Percentiles rank a stretch among this genome's conserved stretches.
Evolutionary conservation across 305 asterid species (phyloP).

Genomic region (Fraxinus sp.): DNA sequence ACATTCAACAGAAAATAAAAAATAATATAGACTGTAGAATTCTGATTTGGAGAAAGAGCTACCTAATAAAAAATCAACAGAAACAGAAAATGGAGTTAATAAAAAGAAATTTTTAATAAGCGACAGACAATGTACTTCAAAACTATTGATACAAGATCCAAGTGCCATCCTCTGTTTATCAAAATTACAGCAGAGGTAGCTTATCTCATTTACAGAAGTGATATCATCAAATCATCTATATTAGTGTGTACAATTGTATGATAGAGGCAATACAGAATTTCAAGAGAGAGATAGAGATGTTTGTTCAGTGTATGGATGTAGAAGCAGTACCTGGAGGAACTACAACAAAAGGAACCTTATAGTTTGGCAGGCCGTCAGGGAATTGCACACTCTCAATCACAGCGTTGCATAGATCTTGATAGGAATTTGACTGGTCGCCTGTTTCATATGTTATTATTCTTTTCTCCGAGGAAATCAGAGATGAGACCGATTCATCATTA

Average conservation of each 20-base stretch:
- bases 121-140: background rate
- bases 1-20: background rate
- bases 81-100: background rate
- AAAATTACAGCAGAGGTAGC: constrained; percentile 2
- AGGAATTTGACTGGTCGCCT: background rate
- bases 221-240: background rate
- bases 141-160: background rate
- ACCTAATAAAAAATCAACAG: background rate
- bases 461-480: constrained; percentile 8
- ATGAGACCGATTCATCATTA: constrained; percentile 14
- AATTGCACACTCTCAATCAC: constrained; percentile 8
- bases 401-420: constrained; percentile 5
- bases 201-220: background rate
- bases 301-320: background rate
- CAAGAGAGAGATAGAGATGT: background rate
- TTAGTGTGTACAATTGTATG: background rate
- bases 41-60: background rate
- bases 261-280: background rate
- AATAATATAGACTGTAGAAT: background rate
- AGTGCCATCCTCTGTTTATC: background rate
- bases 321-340: constrained; percentile 25
- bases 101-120: background rate
- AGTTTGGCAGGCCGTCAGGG: constrained; percentile 10
- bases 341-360: constrained; percentile 26
- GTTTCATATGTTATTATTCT: constrained; percentile 11